phyloP scores from a whole-genome alignment of 257 asterid species.

The Forsythia viridissima region DNA sequence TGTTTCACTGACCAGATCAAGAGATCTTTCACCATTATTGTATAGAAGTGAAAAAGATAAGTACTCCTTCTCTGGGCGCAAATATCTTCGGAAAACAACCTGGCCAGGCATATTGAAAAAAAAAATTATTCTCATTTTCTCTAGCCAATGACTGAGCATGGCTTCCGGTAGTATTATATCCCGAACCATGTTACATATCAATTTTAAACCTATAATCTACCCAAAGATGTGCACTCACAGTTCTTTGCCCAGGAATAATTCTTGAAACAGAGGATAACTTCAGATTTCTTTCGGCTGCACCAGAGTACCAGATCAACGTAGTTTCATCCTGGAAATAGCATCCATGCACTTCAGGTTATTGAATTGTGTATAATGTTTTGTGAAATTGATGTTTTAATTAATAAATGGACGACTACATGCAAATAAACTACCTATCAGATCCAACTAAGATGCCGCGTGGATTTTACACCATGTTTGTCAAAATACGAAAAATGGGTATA shows the following conservation, averaged over 20 bases:
- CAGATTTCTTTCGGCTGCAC: conserved; percentile 59
- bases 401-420: neutral
- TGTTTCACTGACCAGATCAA: conserved; percentile 76
- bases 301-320: conserved; percentile 56
- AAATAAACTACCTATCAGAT: neutral
- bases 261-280: conserved; percentile 63
- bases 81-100: conserved; percentile 89
- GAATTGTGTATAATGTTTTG: conserved; percentile 2
- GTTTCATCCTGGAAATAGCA: conserved; percentile 47
- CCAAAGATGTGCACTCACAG: conserved; percentile 49
- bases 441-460: neutral
- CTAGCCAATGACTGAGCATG: neutral
- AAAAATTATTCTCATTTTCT: neutral
- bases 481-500: neutral
- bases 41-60: conserved; percentile 86
- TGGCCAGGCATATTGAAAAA: conserved; percentile 36
- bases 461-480: neutral
- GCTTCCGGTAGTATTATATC: neutral
- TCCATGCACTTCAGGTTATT: conserved; percentile 1
- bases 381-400: conserved; percentile 3
- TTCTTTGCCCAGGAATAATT: conserved; percentile 74
- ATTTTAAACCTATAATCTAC: conserved; percentile 25
- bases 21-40: conserved; percentile 86
- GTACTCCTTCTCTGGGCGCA: conserved; percentile 95
- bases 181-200: conserved; percentile 22